Conservation (phyloP, 208 protist species). For the Trypanosoma melophagium region DNA sequence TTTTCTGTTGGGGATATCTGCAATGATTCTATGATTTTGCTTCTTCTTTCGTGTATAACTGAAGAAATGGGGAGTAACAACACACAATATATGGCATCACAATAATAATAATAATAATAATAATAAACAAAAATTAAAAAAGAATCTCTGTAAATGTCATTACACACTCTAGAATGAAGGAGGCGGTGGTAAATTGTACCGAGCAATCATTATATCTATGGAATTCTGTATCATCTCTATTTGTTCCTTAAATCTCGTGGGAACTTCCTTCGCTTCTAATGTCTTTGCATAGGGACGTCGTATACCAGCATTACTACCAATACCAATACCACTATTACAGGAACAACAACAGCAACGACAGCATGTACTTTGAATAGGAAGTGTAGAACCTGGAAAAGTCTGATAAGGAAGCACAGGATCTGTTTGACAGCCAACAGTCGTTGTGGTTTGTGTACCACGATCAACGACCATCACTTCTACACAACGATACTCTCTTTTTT, state of each 20-base stretch:
- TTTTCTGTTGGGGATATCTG: too few relatives aligned
- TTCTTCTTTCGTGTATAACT: too few relatives aligned
- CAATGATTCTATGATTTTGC: too few relatives aligned
- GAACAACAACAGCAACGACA: neutral
- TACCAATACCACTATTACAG: too few relatives aligned
- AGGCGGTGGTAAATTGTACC: slow-evolving; percentile 82
- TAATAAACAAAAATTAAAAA: slow-evolving; percentile 4
- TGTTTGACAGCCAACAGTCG: slow-evolving; percentile 70
- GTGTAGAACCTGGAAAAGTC: slow-evolving; percentile 3
- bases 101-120: neutral
- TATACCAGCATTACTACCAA: neutral
- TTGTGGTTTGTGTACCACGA: slow-evolving; percentile 80
- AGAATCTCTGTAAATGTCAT: neutral
- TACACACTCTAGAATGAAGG: slow-evolving; percentile 19
- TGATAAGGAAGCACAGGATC: slow-evolving; percentile 37
- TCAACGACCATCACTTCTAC: slow-evolving; percentile 85
- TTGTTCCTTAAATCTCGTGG: slow-evolving; percentile 48
- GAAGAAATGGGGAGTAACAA: neutral
- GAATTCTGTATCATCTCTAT: slow-evolving; percentile 78
- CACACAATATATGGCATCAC: too few relatives aligned
- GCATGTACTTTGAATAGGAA: neutral
- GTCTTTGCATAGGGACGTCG: slow-evolving; percentile 10
- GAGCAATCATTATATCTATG: slow-evolving; percentile 82
- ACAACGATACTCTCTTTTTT: slow-evolving; percentile 29
- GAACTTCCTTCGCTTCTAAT: slow-evolving; percentile 30